Base-by-base conservation (phyloP, 257 asterid species). In the Plectranthus barbatus region DNA sequence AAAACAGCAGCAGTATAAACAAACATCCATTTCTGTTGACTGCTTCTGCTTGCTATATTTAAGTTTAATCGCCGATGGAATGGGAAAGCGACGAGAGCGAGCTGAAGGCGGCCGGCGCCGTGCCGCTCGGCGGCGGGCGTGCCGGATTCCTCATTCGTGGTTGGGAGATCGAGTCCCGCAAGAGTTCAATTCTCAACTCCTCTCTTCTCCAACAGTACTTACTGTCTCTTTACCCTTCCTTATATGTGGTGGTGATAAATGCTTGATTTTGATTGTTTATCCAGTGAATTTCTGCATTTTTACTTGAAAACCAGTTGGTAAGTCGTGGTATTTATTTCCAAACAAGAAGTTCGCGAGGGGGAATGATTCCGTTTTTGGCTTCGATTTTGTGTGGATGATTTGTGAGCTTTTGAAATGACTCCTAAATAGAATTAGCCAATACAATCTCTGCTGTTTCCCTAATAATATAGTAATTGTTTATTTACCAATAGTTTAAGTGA, bases 131-230 rank as follows among this genome's bases (percentile, higher is more conserved):
- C 34, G 80, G 68, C 34, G 82, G 78, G 17, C 80, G 80, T 41
- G 15, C 68, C 26, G 88, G 88, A n/a, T 64, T 72, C 64, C 72
- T 74, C 50, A 66, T 83, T 62, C 77, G 80, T 56, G 86, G 86
- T 47, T 83, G 88, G 97, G 97, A 90, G 79, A 87, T 93, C 70
- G 97, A 93, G 74, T 76, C 99, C 56, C 73, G 67, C 79, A 86
- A 84, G 80, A 85, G 86, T 59, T 74, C 96, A 48, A 86, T 86
- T 74, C 99, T 93, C 77, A 90, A 65, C 68, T 90, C 92, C 51
- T 82, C 88, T 37, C 79, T 77, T 57, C 83, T 81, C 17, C 82
- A 85, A 75, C 75, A 79, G 97, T 92, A 78, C 39, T 29, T n/a
- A n/a, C n/a, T n/a, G n/a, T n/a, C n/a, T n/a, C 17, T 42, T 44